Percentiles rank a stretch among this genome's conserved stretches.
These are phyloP conservation scores for Suillus spraguei DNA, from an alignment of 768 basidiomycete genomes.

Conservation along the genomic window DNA sequence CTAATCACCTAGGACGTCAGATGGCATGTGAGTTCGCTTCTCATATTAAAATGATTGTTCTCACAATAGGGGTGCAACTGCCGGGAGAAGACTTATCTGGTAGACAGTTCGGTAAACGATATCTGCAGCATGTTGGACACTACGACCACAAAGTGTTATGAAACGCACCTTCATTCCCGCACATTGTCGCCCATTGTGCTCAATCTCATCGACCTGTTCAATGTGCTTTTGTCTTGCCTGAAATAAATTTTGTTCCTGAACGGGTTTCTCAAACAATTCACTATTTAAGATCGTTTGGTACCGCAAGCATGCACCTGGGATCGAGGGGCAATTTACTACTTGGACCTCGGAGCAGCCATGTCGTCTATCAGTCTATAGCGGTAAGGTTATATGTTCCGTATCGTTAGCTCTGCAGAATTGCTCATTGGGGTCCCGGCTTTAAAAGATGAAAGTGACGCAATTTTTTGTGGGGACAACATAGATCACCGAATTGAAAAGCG, in stretches of 20 bases:
- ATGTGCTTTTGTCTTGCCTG: neutral
- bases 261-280: too few relatives aligned
- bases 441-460: neutral
- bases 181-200: neutral
- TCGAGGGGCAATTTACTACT: neutral
- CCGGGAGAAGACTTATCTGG: neutral
- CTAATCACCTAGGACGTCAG: neutral
- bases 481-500: neutral
- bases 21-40: constrained; percentile 2
- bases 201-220: neutral
- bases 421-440: neutral
- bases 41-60: neutral
- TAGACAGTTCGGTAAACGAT: neutral
- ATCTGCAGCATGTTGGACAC: neutral
- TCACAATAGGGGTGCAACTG: neutral
- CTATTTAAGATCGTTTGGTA: neutral
- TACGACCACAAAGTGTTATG: neutral
- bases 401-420: neutral
- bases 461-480: neutral
- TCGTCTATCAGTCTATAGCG: neutral
- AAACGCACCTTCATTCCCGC: neutral
- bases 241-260: neutral
- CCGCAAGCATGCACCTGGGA: neutral
- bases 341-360: neutral
- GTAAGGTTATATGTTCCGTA: neutral